Evolutionary conservation across 257 asterid genomes (phyloP), one percentile per base, ranked within the genome.

Genomic region (Phtheirospermum japonicum): DNA sequence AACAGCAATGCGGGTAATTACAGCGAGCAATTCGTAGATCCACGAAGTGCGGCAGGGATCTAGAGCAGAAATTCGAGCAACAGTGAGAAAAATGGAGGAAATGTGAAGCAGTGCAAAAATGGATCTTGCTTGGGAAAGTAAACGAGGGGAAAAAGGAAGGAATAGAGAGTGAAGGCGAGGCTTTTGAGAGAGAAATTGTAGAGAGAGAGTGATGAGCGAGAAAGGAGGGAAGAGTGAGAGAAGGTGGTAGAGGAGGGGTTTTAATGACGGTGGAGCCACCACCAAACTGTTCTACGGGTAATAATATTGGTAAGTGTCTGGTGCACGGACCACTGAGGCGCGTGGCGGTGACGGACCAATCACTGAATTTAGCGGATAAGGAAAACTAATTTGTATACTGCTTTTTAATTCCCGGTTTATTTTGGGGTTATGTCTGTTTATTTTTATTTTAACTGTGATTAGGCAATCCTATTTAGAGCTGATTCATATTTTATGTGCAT

Each of bases 201-300:
- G 64, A 40, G 28, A 16, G 71, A 42, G 58, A 32, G 73, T 16
- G 75, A 63, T 51, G 53, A 64, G 56, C 9, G 43, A 12, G 12
- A 12, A 14, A 12, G 58, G 73, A 17, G 40, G 55, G 55, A 17
- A 18, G 23, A 43, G 10, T 7, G 55, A 18, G 26, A 49, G 55
- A 46, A 52, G 66, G 73, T 70, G 78, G 73, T 65, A n/a, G n/a
- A n/a, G 31, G 71, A 53, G 62, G 45, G 74, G 79, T 42, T 58
- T 70, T 70, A 77, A 77, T 77, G 79, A 71, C 70, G 79, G 79
- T 73, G 82, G 82, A 77, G 82, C 82, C 82, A 62, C 72, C 74
- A 69, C 59, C 70, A 63, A 54, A 26, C 64, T 72, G 68, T 61
- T 69, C 52, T 69, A 63, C 70, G 65, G 69, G 61, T 48, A 43